These are phyloP conservation scores for Cicer yamashitae DNA, from an alignment of 306 rosid genomes.

Conservation along the genomic window DNA sequence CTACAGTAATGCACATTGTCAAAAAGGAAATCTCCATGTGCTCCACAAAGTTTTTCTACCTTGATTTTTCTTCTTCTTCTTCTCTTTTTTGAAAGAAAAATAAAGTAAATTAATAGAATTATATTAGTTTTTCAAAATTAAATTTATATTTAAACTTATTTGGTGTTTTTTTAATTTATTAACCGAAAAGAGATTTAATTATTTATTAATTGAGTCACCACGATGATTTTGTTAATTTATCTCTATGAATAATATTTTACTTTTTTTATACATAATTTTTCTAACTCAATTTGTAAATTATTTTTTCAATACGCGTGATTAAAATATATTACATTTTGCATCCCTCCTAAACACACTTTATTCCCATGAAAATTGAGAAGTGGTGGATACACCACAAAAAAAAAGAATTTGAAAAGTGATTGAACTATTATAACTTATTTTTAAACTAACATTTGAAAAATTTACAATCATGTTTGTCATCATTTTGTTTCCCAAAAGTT, in stretches of 20 bases:
- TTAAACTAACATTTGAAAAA: conserved; percentile 17
- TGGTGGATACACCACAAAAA: background rate
- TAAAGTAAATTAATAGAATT: no score
- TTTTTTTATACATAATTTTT: background rate
- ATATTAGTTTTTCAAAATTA: no score
- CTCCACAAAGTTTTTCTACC: conserved; percentile 16
- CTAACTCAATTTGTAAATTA: background rate
- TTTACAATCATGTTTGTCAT: conserved; percentile 38
- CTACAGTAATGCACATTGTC: conserved; percentile 3
- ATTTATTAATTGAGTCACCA: no score
- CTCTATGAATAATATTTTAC: background rate
- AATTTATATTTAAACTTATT: no score
- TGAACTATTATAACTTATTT: conserved; percentile 2
- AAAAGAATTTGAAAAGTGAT: conserved; percentile 17
- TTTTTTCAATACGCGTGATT: background rate
- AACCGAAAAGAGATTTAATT: no score
- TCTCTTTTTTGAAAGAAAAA: no score
- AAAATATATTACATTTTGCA: background rate
- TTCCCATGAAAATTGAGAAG: conserved; percentile 17
- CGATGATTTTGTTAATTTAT: background rate
- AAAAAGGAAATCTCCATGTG: conserved; percentile 35
- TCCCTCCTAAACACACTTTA: background rate
- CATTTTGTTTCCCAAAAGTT: conserved; percentile 46
- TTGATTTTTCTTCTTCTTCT: background rate
- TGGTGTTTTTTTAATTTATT: no score